Conservation (phyloP, 257 asterid species). For the Solanum peruvianum region DNA sequence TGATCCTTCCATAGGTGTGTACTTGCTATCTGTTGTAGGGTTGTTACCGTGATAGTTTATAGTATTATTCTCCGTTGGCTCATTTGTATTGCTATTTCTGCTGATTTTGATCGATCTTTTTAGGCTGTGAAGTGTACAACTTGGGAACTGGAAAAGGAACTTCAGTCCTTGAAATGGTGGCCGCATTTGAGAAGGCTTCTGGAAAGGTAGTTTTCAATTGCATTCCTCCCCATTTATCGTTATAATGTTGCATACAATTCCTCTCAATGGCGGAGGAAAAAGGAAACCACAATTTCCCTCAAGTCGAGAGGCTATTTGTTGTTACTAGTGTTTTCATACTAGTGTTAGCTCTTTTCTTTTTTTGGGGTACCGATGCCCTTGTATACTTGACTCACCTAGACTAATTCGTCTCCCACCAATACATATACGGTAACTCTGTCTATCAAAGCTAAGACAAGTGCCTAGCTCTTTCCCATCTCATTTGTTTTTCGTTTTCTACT, state of each 20-base stretch:
- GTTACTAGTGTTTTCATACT: neutral
- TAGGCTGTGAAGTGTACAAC: slow-evolving; percentile 97
- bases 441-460: neutral
- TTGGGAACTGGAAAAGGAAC: slow-evolving; percentile 98
- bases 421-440: neutral
- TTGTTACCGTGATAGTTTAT: neutral
- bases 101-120: neutral
- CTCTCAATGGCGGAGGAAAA: neutral
- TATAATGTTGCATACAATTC: neutral
- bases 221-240: neutral
- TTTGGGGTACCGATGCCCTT: neutral
- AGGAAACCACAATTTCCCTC: neutral
- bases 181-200: slow-evolving; percentile 93
- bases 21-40: neutral
- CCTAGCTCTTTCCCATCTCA: neutral
- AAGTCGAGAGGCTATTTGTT: neutral
- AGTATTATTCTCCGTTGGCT: neutral
- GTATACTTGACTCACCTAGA: neutral
- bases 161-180: slow-evolving; percentile 97
- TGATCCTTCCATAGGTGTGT: slow-evolving; percentile 71
- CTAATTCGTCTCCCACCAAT: neutral
- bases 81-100: neutral
- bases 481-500: neutral
- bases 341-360: neutral
- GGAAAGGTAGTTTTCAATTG: slow-evolving; percentile 51